Evolutionary conservation across 139 green algal species (phyloP), one percentile per base, ranked within the genome.

Genomic region (Micromonas pusilla): DNA sequence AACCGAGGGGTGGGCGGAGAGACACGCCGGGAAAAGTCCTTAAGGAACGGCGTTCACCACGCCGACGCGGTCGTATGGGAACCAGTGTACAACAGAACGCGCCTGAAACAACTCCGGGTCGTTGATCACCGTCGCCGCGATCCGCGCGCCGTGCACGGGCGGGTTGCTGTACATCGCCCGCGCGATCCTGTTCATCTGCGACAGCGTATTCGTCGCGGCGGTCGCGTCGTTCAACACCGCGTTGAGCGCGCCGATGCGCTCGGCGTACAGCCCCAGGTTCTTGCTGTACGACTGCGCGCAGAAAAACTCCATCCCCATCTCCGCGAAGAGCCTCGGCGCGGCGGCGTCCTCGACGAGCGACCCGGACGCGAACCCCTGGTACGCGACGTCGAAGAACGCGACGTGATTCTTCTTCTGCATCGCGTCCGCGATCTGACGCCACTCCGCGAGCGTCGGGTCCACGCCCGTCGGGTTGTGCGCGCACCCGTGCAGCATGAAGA

Each of bases 401-500:
- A 98, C 54, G 78, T 92, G 91, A 36, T 83, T 79, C 82, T 95
- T 96, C 64, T 84, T 72, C 62, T 81, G 82, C 37, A 80, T 70
- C 37, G 97, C 81, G 64, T 97, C 90, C 25, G 90, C 91, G 37
- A 99, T 97, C 80, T 90, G 65, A 25, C 71, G 39, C 96, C 96
- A 99, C 90, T 99, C 92, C 80, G 97, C 92, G 16, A 75, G 57
- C 16, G 92, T 97, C 62, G 95, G 95, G 86, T 99, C 95, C 26
- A 98, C 89, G 60, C 95, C 95, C 0, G 95, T 99, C 36, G 95
- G 95, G 88, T 99, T 99, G 87, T 99, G 95, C 6, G 95, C 95
- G 79, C 95, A 99, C 26, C 91, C 94, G 85, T 99, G 95, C 74
- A 99, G 87, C 64, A 98, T 57, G 64, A 98, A 85, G 54, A 98